phyloP scores from a whole-genome alignment of 176 grass and related monocot genomes.

The Musa schizocarpa region DNA sequence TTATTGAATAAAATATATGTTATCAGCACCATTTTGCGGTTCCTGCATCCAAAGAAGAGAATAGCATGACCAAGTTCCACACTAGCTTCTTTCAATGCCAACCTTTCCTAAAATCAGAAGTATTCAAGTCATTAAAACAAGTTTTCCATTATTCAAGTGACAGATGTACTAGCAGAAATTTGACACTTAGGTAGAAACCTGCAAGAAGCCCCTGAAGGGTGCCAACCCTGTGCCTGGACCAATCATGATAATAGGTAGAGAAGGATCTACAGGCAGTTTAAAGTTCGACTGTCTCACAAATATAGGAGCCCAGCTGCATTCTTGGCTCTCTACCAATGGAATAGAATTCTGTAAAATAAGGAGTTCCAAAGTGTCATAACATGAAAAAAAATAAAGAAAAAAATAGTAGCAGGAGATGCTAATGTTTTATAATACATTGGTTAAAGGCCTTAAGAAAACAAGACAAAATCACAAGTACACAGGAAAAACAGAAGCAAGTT shows the following conservation, averaged over 20 bases:
- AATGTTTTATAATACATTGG: no score
- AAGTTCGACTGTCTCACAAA: conserved; percentile 92
- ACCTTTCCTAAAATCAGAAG: conserved; percentile 55
- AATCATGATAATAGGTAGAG: conserved; percentile 91
- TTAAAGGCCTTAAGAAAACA: not conserved
- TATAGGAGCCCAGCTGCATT: conserved; percentile 94
- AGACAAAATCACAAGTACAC: no score
- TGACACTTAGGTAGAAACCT: conserved; percentile 36
- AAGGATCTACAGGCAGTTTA: conserved; percentile 59
- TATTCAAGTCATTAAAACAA: not conserved
- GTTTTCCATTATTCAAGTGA: conserved; percentile 10
- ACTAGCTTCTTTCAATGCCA: conserved; percentile 65
- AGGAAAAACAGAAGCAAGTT: no score
- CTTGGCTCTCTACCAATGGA: conserved; percentile 66
- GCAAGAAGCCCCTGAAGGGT: conserved; percentile 94
- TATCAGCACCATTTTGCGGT: conserved; percentile 50
- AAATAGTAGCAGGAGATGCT: no score
- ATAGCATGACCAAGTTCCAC: conserved; percentile 53
- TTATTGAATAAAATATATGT: not conserved
- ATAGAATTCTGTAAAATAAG: conserved; percentile 51
- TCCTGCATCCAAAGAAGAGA: conserved; percentile 95
- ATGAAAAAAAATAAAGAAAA: not conserved
- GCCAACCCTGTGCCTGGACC: conserved; percentile 90
- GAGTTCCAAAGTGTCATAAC: conserved; percentile 15
- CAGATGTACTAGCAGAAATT: not conserved